phyloP scores from a whole-genome alignment of 1,284 basidiomycete genomes.

The Vanrija humicola region DNA sequence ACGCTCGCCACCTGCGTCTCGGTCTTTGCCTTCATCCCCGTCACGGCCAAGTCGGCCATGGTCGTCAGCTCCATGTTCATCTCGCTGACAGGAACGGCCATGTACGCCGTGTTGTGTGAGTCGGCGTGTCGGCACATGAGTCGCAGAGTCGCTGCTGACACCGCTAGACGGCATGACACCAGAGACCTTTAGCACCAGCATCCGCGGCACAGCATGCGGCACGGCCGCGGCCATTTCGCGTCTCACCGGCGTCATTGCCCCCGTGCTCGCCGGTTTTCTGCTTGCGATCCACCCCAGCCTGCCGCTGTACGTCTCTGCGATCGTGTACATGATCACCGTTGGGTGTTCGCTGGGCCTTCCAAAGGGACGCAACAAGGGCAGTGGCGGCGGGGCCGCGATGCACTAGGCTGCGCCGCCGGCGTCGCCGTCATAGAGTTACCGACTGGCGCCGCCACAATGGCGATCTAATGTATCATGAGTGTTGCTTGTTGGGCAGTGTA shows the following conservation, averaged over 20 bases:
- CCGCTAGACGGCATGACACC: constrained; percentile 68
- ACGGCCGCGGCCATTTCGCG: constrained; percentile 84
- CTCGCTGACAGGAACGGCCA: constrained; percentile 75
- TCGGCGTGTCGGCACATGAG: constrained; percentile 30
- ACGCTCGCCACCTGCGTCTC: constrained; percentile 77
- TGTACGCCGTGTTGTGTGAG: constrained; percentile 88
- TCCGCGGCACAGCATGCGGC: constrained; percentile 85
- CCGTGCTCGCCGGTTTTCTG: constrained; percentile 76
- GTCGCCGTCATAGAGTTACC: no score
- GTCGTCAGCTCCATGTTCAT: constrained; percentile 75
- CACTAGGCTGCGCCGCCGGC: background rate
- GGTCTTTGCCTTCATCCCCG: constrained; percentile 68
- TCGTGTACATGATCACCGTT: constrained; percentile 65
- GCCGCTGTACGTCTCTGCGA: constrained; percentile 73
- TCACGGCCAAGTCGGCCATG: constrained; percentile 61
- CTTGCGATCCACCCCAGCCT: constrained; percentile 67
- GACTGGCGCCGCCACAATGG: no score
- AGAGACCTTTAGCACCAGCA: constrained; percentile 77
- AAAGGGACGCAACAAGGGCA: background rate
- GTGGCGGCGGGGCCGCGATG: background rate
- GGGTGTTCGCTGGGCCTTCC: constrained; percentile 61
- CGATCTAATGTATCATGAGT: no score
- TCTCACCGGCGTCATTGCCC: constrained; percentile 88
- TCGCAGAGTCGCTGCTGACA: constrained; percentile 1
- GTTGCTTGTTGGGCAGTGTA: no score